Evolutionary conservation across 2,329 filamentous ascomycete genomes (phyloP).

Genomic region (Fusarium sp.): DNA sequence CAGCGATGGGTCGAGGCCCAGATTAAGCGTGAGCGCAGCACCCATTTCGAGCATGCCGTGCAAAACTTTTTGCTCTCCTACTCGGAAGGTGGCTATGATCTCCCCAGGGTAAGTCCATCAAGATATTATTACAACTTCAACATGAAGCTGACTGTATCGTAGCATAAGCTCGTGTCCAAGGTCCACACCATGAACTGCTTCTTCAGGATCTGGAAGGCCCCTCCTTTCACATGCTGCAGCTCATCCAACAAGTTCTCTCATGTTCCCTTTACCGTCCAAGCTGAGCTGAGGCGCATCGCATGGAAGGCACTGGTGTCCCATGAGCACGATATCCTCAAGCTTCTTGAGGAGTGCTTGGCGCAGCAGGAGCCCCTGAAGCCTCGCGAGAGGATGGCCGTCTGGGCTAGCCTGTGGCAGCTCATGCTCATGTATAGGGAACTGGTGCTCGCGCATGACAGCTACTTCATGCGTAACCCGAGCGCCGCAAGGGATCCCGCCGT

Average conservation of each 20-base stretch:
- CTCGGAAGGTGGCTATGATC: constrained; percentile 47
- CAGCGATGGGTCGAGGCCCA: constrained; percentile 52
- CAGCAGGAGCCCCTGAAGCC: constrained; percentile 52
- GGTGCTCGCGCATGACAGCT: constrained; percentile 44
- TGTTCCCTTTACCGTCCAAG: constrained; percentile 54
- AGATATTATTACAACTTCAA: not conserved
- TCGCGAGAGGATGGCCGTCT: constrained; percentile 56
- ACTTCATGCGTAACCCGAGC: constrained; percentile 39
- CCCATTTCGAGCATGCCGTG: constrained; percentile 47
- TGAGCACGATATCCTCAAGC: constrained; percentile 53
- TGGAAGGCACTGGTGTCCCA: constrained; percentile 49
- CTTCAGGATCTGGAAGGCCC: constrained; percentile 60
- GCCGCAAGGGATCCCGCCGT: constrained; percentile 37
- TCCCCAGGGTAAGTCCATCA: constrained; percentile 52
- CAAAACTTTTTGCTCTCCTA: constrained; percentile 53
- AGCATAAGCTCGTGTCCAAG: constrained; percentile 56
- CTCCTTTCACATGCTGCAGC: constrained; percentile 54
- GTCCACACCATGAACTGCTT: constrained; percentile 61
- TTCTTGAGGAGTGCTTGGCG: constrained; percentile 52
- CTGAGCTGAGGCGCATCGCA: constrained; percentile 54
- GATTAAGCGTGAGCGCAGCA: constrained; percentile 47
- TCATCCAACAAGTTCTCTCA: constrained; percentile 50
- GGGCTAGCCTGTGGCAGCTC: constrained; percentile 61
- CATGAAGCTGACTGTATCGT: constrained; percentile 31
- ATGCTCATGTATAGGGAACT: constrained; percentile 61